These are phyloP conservation scores for Tulasnella sp. DNA, from an alignment of 768 basidiomycete genomes.

Conservation along the genomic window DNA sequence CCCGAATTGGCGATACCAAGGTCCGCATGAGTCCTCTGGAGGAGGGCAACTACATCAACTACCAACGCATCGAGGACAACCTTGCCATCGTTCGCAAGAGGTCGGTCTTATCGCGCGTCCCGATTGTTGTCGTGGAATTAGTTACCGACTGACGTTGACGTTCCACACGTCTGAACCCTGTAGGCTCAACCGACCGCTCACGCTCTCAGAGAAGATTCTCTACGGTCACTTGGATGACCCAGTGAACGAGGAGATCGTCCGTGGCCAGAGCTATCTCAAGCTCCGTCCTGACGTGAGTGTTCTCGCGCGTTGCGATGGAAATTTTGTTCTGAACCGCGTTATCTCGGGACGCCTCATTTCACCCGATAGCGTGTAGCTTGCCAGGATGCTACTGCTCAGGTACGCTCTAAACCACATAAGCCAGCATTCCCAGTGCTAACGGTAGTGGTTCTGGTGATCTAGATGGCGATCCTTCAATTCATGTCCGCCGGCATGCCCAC, in stretches of 20 bases:
- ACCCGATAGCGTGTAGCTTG: constrained; percentile 70
- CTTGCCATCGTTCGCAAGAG: constrained; percentile 79
- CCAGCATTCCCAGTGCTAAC: background rate
- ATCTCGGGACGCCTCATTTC: constrained; percentile 2
- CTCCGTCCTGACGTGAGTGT: constrained; percentile 89
- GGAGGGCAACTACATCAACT: constrained; percentile 81
- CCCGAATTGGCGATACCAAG: constrained; percentile 83
- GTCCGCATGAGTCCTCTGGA: constrained; percentile 85
- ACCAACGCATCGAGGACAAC: constrained; percentile 97
- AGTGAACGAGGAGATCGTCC: constrained; percentile 81
- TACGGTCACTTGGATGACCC: constrained; percentile 98
- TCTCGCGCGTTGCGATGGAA: background rate
- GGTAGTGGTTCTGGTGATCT: constrained; percentile 31
- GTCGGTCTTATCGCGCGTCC: constrained; percentile 41
- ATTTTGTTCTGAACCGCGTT: constrained; percentile 8
- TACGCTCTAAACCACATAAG: constrained; percentile 34
- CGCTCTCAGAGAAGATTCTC: constrained; percentile 92
- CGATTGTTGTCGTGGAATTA: constrained; percentile 12
- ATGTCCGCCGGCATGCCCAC: constrained; percentile 99
- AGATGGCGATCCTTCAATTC: constrained; percentile 99
- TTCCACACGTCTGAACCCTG: background rate
- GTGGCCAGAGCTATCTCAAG: constrained; percentile 93
- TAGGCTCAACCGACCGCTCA: constrained; percentile 85
- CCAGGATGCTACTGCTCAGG: constrained; percentile 88
- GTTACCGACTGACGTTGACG: constrained; percentile 6